Conservation (phyloP, 1,139 yeast species). For the Diutina siamensis region DNA sequence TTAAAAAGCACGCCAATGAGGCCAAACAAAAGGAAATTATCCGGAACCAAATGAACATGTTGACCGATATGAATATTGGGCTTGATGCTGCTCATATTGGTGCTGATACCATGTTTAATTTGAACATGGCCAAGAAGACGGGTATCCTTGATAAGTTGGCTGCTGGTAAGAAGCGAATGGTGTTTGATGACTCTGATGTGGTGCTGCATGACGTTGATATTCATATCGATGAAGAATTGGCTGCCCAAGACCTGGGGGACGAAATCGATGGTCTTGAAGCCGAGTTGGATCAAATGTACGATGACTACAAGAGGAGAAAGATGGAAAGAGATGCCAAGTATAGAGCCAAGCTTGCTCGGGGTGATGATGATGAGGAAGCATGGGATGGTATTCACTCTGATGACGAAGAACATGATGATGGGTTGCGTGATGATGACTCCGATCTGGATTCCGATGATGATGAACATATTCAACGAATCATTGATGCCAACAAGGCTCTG, state of each 20-base stretch:
- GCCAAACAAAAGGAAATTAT: slow-evolving; percentile 75
- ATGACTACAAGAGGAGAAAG: slow-evolving; percentile 56
- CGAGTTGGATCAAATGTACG: slow-evolving; percentile 75
- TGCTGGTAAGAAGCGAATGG: slow-evolving; percentile 74
- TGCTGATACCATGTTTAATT: slow-evolving; percentile 62
- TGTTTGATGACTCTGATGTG: slow-evolving; percentile 46
- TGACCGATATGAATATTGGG: slow-evolving; percentile 88
- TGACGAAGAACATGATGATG: slow-evolving; percentile 24
- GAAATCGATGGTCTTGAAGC: slow-evolving; percentile 66
- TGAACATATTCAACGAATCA: slow-evolving; percentile 46
- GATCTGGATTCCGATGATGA: slow-evolving; percentile 58
- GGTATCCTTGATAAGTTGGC: slow-evolving; percentile 68
- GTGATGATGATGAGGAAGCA: slow-evolving; percentile 65
- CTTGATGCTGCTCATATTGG: slow-evolving; percentile 83
- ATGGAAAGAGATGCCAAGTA: slow-evolving; percentile 73
- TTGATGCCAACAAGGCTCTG: background rate
- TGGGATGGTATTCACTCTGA: slow-evolving; percentile 75
- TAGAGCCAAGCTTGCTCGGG: slow-evolving; percentile 73
- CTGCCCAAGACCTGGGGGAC: slow-evolving; percentile 26
- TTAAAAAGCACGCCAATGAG: slow-evolving; percentile 74
- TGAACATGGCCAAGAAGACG: slow-evolving; percentile 74
- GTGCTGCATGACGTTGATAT: slow-evolving; percentile 42
- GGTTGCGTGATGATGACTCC: slow-evolving; percentile 26
- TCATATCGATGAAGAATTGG: slow-evolving; percentile 27
- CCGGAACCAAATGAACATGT: slow-evolving; percentile 94